Percentiles rank a stretch among this genome's conserved stretches.
Conservation (phyloP, 1,139 yeast species). For the Debaryomyces subglobosus region DNA sequence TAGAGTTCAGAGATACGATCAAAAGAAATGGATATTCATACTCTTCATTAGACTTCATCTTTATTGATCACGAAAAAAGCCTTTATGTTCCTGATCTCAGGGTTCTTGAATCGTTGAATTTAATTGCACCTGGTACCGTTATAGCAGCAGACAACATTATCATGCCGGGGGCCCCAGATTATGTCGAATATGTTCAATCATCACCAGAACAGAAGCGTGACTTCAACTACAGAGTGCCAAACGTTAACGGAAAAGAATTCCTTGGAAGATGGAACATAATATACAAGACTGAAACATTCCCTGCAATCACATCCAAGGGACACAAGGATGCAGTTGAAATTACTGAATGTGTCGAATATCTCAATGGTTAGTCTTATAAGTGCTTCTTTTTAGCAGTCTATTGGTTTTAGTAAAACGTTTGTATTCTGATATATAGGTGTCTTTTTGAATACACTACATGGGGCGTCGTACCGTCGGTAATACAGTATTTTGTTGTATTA, state of each 20-base stretch:
- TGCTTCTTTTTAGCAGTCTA: neutral
- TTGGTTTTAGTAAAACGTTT: neutral
- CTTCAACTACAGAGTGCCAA: conserved; percentile 26
- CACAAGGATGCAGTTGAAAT: conserved; percentile 35
- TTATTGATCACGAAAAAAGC: conserved; percentile 47
- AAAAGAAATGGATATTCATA: conserved; percentile 10
- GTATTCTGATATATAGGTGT: neutral
- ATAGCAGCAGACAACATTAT: conserved; percentile 45
- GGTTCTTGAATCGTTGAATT: conserved; percentile 41
- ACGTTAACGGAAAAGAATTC: conserved; percentile 31
- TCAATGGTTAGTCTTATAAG: conserved; percentile 19
- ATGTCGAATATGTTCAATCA: conserved; percentile 38
- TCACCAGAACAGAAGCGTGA: conserved; percentile 40
- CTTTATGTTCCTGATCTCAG: conserved; percentile 47
- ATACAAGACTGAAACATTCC: conserved; percentile 35
- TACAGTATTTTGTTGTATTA: neutral
- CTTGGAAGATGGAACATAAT: conserved; percentile 49
- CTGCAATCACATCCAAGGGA: conserved; percentile 14
- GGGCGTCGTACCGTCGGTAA: neutral
- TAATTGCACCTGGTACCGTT: conserved; percentile 44
- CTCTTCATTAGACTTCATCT: conserved; percentile 35
- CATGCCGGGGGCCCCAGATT: conserved; percentile 44
- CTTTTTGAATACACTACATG: neutral
- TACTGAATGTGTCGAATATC: conserved; percentile 28
- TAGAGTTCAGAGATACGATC: conserved; percentile 25